phyloP scores from a whole-genome alignment of 2,329 filamentous ascomycete species.

The Alternaria triticimaculans region DNA sequence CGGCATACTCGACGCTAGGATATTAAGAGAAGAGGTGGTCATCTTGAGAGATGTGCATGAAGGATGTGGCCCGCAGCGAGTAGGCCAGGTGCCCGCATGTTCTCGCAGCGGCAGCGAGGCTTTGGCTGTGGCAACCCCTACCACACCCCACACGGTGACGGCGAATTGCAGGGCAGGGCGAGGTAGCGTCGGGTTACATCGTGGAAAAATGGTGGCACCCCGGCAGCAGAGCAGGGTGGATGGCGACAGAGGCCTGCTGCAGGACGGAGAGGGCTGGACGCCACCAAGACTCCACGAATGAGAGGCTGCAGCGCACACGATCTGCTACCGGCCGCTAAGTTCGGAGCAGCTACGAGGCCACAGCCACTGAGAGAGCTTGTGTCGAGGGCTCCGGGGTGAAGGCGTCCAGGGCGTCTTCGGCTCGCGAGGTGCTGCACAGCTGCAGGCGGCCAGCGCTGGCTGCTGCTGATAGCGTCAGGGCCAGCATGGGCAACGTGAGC shows the following conservation, averaged over 20 bases:
- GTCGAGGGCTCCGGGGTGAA: constrained; percentile 19
- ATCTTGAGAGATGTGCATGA: constrained; percentile 40
- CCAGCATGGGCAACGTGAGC: constrained; percentile 21
- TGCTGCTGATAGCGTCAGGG: constrained; percentile 41
- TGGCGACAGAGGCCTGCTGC: constrained; percentile 39
- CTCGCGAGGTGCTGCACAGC: constrained; percentile 32
- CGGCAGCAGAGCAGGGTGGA: constrained; percentile 28
- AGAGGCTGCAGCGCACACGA: constrained; percentile 23
- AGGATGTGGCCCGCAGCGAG: constrained; percentile 39
- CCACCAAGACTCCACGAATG: constrained; percentile 40
- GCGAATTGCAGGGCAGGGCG: constrained; percentile 41
- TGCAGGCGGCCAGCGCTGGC: constrained; percentile 24
- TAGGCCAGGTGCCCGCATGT: constrained; percentile 44
- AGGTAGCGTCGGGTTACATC: constrained; percentile 48
- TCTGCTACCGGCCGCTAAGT: constrained; percentile 44
- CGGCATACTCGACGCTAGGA: constrained; percentile 43
- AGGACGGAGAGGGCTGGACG: constrained; percentile 46
- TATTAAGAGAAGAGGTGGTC: constrained; percentile 39
- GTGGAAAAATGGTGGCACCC: constrained; percentile 33
- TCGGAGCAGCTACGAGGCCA: constrained; percentile 37
- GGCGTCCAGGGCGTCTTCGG: constrained; percentile 34
- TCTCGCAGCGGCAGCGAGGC: constrained; percentile 42
- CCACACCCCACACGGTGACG: constrained; percentile 44
- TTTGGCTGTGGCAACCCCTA: constrained; percentile 45
- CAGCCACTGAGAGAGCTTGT: constrained; percentile 39